Base-by-base conservation (phyloP, 331 rosid genomes). In the Quercus lobata region DNA sequence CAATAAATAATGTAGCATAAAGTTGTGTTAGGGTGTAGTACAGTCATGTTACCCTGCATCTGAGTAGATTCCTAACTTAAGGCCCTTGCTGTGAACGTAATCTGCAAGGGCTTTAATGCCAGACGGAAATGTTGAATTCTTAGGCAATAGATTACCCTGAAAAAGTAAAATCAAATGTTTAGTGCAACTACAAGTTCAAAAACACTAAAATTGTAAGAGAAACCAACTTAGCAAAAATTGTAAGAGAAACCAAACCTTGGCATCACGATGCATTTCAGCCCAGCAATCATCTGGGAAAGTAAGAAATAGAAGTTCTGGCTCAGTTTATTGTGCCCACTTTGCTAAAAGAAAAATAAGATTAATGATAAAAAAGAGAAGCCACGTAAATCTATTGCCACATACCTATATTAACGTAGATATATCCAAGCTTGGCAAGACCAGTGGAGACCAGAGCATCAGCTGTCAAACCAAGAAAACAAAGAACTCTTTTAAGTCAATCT, bases 21-120 rank as follows among this genome's bases (percentile, higher is more conserved):
- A 66, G 44, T n/a, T 76, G 71, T 29, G 11, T 12, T 6, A 18
- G 56, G 55, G 65, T 55, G 65, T 32, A 54, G 21, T 3, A 72
- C 52, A 24, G 63, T 37, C 41, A 35, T 49, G 34, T 82, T 85
- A 92, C 97, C 98, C 98, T 57, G 98, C 98, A 91, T 94, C 98
- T 18, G 98, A 85, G 83, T 94, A 94, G 69, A 94, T 92, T 76
- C 98, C 98, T 57, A 94, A 90, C 87, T 92, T 94, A 56, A 94
- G 97, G 72, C 97, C 98, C 83, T 92, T 92, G 86, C 89, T 79
- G 78, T 94, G 98, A 77, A 94, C 97, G 82, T 94, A 92, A 75
- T 92, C 96, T 60, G 97, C 96, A 15, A 94, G 96, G 77, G 92
- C 89, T 86, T 90, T 90, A 32, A 94, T 91, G 54, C 98, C 98